Percentiles rank a stretch among this genome's conserved stretches.
Evolutionary conservation across 2,329 filamentous ascomycete species (phyloP).

Genomic region (Colletotrichum kahawae): DNA sequence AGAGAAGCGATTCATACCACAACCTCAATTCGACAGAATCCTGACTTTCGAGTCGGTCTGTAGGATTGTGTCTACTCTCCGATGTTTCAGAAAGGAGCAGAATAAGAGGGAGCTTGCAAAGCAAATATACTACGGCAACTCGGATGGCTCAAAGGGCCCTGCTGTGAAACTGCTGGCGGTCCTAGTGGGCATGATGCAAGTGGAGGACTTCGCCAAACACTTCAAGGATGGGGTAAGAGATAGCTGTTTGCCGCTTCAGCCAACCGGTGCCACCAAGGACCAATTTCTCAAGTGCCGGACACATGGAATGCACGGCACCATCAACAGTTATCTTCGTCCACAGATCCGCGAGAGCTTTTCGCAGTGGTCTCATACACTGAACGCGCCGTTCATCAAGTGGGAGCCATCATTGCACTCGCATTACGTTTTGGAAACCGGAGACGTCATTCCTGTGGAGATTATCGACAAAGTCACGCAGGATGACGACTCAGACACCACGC

Average conservation of each 20-base stretch:
- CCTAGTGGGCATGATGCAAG: background rate
- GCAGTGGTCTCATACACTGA: background rate
- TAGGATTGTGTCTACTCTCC: background rate
- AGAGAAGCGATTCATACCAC: background rate
- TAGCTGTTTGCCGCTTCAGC: background rate
- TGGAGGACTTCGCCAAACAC: background rate
- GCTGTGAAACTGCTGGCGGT: background rate
- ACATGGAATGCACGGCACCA: background rate
- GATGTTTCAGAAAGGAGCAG: background rate
- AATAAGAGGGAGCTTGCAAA: background rate
- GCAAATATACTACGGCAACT: background rate
- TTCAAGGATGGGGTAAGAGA: background rate
- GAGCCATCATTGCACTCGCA: background rate
- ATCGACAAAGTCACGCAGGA: background rate
- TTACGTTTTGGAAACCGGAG: background rate
- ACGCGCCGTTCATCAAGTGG: background rate
- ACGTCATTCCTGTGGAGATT: constrained; percentile 4
- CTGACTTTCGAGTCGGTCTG: background rate
- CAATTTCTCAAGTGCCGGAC: background rate
- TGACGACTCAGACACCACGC: background rate
- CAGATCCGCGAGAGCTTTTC: background rate
- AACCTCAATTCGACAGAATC: background rate
- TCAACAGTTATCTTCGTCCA: background rate
- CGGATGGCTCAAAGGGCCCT: background rate
- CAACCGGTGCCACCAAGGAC: rapidly evolving